Base-by-base conservation (phyloP, 1,284 basidiomycete species). In the Cutaneotrichosporon sp. region DNA sequence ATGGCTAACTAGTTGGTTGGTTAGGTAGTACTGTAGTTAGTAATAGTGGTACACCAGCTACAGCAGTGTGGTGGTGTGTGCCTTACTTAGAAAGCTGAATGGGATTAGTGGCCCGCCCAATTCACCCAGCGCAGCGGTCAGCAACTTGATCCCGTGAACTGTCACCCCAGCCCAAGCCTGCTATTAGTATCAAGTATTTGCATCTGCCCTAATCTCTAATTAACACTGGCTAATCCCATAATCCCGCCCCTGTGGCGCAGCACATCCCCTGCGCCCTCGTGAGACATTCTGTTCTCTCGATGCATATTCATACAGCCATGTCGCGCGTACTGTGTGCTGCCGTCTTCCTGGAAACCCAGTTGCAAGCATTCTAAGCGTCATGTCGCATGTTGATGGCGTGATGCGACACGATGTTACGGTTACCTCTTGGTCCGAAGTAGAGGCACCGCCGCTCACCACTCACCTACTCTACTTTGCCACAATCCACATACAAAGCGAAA, bases 181-280 rank as follows among this genome's bases (percentile, higher is more conserved):
- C 40, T 18, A 51, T 30, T 51, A 51, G 16, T 11, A 13, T 30
- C 7, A 2, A 5, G 9, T 26, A 26, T 53, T 53, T 53, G 51
- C 31, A 30, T 34, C 51, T 14, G 9, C 9, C 51, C 51, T 53
- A 53, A 53, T 53, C 11, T 4, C 9, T 26, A 30, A 32, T 31
- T 32, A 32, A 6, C 7, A 3, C 31, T 0, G 7, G 1, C 30
- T 8, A 32, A 53, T 53, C 51, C 51, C 26, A 53, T 53, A 53
- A 53, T 18, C 30, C 51, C 51, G 51, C 2, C 18, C 18, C 26
- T 53, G 51, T 53, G 51, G 51, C 51, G 18, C 51, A 32, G 31
- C 4, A 8, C 49, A 30, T 6, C 4, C 13, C 18, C 5, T 8
- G 14, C 16, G 7, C n/a, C 18, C 42, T 16, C 7, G 42, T n/a